Base-by-base conservation (phyloP, 2,329 filamentous ascomycete genomes). In the Trichoderma atrobrunneum region DNA sequence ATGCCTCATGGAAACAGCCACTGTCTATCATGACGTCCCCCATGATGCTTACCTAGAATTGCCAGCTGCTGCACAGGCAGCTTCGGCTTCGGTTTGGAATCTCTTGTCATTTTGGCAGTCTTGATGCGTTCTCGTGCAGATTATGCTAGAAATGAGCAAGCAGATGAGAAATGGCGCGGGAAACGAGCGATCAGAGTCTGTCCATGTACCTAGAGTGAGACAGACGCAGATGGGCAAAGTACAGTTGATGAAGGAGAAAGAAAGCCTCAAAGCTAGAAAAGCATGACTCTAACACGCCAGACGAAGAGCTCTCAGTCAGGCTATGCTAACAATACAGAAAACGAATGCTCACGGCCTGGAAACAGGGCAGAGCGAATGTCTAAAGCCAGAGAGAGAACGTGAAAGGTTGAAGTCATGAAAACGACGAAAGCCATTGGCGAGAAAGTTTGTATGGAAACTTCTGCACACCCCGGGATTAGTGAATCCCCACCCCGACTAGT, bases 41-140 rank as follows among this genome's bases (percentile, higher is more conserved):
- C 24, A n/a, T 3, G 11, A 26, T n/a, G 54, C 87, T 85, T 87
- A 94, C 92, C 90, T 74, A 97, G 84, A 78, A 97, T 94, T 57
- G 90, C 84, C 78, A 97, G 85, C 83, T 97, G 93, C 86, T 90
- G 88, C 56, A 89, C 85, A 0, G 93, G 93, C 85, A 96, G 86
- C 84, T 90, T 92, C 30, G 87, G 56, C 28, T 36, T 54, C 1
- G 72, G 36, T 18, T 39, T 39, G 2, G 70, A 34, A 24, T 39
- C 62, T 48, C 39, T 72, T 12, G 71, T 60, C 71, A 72, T 72
- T 43, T 21, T 66, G 18, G 54, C 56, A 43, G n/a, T 11, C 4
- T 26, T 51, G 11, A 7, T 34, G 5, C 24, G 18, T 30, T 26
- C 7, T 43, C 24, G 7, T 18, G 30, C 21, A 14, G 10, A 11